Percentiles rank a stretch among this genome's conserved stretches.
Conservation (phyloP, 2,329 filamentous ascomycete genomes). For the Teratosphaeria destructans region DNA sequence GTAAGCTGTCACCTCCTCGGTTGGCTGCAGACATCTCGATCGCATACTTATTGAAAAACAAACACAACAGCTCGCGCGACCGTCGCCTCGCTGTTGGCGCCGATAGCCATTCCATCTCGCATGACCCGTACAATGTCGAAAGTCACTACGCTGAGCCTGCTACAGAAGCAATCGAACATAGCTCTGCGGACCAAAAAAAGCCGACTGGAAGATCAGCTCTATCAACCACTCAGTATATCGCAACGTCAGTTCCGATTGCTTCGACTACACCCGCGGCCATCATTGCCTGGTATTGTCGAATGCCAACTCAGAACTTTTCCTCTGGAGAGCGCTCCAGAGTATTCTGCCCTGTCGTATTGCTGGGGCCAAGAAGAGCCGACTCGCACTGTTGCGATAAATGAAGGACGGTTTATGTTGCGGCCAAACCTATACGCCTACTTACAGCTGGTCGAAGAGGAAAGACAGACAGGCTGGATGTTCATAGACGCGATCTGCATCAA, state of each 20-base stretch:
- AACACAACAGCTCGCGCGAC: neutral
- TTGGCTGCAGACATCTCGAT: neutral
- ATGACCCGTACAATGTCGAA: neutral
- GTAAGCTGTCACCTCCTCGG: neutral
- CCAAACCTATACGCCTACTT: neutral
- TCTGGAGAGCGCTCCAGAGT: constrained; percentile 3
- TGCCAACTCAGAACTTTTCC: neutral
- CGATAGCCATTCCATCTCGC: neutral
- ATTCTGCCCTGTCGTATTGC: constrained; percentile 19
- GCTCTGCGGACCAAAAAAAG: neutral
- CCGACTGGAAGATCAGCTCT: neutral
- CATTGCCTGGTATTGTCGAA: neutral
- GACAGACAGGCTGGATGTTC: neutral
- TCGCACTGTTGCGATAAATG: constrained; percentile 16
- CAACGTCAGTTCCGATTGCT: neutral
- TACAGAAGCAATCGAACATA: neutral
- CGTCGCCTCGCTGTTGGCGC: neutral
- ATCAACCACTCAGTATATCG: neutral
- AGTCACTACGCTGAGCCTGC: neutral
- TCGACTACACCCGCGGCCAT: neutral
- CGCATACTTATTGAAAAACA: neutral
- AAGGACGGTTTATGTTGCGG: constrained; percentile 9
- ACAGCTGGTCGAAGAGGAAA: neutral
- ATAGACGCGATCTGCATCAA: constrained; percentile 5
- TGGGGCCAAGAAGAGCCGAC: constrained; percentile 14